A percentile compares a stretch with the other conserved stretches of the same genome.
Evolutionary conservation across 2,329 filamentous ascomycete genomes (phyloP).

Genomic region (Sporothrix luriei): DNA sequence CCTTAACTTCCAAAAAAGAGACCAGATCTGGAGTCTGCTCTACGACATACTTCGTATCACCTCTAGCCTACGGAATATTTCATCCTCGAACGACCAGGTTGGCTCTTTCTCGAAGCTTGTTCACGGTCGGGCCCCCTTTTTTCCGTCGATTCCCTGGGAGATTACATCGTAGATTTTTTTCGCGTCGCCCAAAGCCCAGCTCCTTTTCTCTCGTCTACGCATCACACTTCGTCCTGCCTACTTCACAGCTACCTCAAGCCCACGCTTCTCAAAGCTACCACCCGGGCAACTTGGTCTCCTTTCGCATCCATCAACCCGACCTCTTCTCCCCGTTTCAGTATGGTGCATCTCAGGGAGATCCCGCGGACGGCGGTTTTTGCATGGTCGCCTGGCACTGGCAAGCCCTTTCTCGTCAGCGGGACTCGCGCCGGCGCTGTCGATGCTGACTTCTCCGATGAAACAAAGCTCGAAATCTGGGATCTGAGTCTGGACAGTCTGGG

Average conservation of each 20-base stretch:
- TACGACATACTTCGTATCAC: conserved; percentile 1
- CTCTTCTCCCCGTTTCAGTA: conserved; percentile 46
- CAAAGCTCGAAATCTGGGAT: conserved; percentile 95
- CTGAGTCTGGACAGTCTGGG: conserved; percentile 76
- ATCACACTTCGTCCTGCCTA: conserved; percentile 3
- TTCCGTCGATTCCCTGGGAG: background rate
- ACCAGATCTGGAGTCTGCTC: conserved; percentile 9
- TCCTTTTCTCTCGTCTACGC: conserved; percentile 1
- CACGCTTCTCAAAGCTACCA: background rate
- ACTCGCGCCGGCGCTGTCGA: conserved; percentile 94
- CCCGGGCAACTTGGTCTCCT: background rate
- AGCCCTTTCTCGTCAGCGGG: conserved; percentile 86
- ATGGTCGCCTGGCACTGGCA: conserved; percentile 81
- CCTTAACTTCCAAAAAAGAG: conserved; percentile 22
- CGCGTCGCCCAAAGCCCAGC: conserved; percentile 13
- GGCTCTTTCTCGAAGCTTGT: conserved; percentile 3
- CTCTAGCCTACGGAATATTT: background rate
- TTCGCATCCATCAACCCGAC: conserved; percentile 15
- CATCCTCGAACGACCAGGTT: conserved; percentile 7
- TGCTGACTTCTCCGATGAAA: conserved; percentile 96
- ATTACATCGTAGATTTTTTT: background rate
- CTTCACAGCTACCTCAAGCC: background rate
- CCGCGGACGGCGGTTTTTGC: conserved; percentile 95
- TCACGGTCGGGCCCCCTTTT: background rate
- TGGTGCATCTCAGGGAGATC: conserved; percentile 97